Evolutionary conservation across 169 alveolate species (phyloP), one percentile per base, ranked within the genome.

Genomic region (Cryptosporidium xiaoi): DNA sequence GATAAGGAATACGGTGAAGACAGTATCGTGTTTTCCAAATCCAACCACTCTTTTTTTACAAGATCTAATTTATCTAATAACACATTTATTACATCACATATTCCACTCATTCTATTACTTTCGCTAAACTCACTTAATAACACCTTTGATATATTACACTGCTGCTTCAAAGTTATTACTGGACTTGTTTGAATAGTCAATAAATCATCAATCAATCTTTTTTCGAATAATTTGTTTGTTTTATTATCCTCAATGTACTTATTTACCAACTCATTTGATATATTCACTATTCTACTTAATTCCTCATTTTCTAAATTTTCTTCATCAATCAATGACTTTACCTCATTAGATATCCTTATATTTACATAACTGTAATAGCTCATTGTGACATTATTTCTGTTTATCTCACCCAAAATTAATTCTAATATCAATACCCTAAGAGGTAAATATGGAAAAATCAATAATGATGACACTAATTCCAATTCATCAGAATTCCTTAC

Each of bases 381-480:
- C 15, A 69, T 69, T 40, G 24, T 46, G 27, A 69, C 16, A 20
- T 56, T 56, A 40, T 27, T 36, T 13, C 31, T 66, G 24, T 31
- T n/a, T 27, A 66, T 64, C 24, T 64, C 44, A 31, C 56, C 51
- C 13, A 69, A 15, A 2, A 64, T 51, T 40, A 40, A 40, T 3
- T 69, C 66, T 55, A 69, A 40, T 16, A 33, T 20, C 33, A 69
- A 34, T 2, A 69, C 6, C 40, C 83, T 69, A 12, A 69, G 24
- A 24, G 34, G 12, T 31, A 66, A 66, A 56, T 55, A 51, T 16
- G 83, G 66, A 69, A 69, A 69, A 53, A 69, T 34, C 31, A 77
- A 31, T 29, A 77, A 60, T 8, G 87, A 77, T 20, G 87, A 77
- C 10, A 77, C 46, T 3, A 77, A 62, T 31, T 77, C 87, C 64